Base-by-base conservation (phyloP, 352 stramenopile species). In the Thalassiosira gravida region DNA sequence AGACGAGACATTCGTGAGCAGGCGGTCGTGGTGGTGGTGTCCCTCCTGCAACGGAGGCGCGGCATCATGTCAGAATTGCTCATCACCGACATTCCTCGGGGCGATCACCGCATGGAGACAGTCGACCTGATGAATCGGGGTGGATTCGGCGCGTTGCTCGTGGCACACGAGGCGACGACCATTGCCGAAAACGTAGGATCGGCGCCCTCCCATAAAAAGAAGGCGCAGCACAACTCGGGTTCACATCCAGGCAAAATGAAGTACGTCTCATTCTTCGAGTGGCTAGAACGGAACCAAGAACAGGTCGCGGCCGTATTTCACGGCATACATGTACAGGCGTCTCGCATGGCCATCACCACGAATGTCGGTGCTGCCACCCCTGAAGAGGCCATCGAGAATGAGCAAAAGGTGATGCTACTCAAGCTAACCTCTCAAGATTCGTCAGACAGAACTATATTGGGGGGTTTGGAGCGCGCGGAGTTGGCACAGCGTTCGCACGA, bases 41-140 rank as follows among this genome's bases (percentile, higher is more conserved):
- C 77, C 35, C 68, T 94, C 9, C 70, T 94, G n/a, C 76, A 92
- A 61, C 67, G 86, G 18, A 78, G 81, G 67, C 55, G 79, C 27
- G 79, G 52, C 3, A 88, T 92, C 3, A 93, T 94, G 88, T 91
- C 86, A 27, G 80, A 90, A 67, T 65, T 93, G n/a, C 68, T 94
- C 1, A 91, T 93, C n/a, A 88, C 85, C 22, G 86, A 94, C 47
- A 80, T 91, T 57, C 59, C 80, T 39, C 69, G 57, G 22, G 75
- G 70, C 29, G 85, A 90, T 29, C 63, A 81, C 73, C 67, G 77
- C 27, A 84, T 88, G 9, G 84, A 93, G 73, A 90, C 80, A 20
- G 79, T 94, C 59, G 90, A 94, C 83, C 73, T 92, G 11, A 92
- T 93, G 74, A 93, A 91, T 65, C 68, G 86, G 39, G 90, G 88